Evolutionary conservation across 306 rosid species (phyloP).

Genomic region (Crataegus laevigata): DNA sequence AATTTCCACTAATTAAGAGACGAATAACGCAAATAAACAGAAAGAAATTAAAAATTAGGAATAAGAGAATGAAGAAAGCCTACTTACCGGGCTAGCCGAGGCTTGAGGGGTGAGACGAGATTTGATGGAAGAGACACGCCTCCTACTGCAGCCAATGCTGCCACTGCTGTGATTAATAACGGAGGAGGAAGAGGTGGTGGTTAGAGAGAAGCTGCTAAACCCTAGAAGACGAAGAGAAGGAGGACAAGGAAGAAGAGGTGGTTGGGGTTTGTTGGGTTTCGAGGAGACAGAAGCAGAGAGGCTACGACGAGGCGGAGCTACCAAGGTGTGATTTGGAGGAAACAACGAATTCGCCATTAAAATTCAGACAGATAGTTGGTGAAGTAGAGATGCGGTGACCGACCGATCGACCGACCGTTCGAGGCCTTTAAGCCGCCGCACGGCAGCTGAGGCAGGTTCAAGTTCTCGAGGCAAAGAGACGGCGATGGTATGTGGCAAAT

Average conservation of each 20-base stretch:
- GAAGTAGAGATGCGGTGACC: background rate
- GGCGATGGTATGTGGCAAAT: background rate
- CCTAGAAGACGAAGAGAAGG: conserved; percentile 15
- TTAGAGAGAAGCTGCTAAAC: conserved; percentile 1
- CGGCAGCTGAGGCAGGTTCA: background rate
- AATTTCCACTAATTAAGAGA: background rate
- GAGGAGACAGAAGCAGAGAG: conserved; percentile 28
- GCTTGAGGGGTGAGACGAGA: conserved; percentile 27
- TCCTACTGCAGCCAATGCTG: background rate
- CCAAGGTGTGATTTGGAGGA: conserved; percentile 29
- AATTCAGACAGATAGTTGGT: background rate
- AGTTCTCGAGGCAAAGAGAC: background rate
- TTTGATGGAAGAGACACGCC: conserved; percentile 18
- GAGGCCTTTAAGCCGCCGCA: background rate
- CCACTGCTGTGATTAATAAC: background rate
- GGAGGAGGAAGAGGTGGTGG: background rate
- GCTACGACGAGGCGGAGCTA: conserved; percentile 23
- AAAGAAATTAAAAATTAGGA: background rate
- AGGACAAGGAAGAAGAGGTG: conserved; percentile 2
- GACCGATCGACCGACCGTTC: background rate
- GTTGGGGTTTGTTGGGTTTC: conserved; percentile 18
- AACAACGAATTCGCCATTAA: conserved; percentile 38
- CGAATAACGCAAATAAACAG: background rate
- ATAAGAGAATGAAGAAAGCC: conserved; percentile 10
- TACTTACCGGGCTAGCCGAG: conserved; percentile 42